These are phyloP conservation scores for Tuber microsphaerosporum DNA, from an alignment of 495 filamentous ascomycete species.

Conservation along the genomic window DNA sequence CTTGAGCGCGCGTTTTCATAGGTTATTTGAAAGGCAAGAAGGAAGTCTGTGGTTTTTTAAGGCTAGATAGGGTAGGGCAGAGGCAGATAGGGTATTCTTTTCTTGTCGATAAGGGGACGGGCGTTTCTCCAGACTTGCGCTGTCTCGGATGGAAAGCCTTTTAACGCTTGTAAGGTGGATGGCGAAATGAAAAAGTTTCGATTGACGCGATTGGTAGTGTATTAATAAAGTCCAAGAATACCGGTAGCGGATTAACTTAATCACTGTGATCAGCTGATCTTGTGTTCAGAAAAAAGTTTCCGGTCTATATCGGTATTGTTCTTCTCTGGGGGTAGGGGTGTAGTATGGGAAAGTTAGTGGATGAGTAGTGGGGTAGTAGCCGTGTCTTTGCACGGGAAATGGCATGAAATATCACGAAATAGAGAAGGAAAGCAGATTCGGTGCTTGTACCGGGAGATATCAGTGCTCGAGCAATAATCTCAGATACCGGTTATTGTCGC, in stretches of 20 bases:
- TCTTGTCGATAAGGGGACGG: constrained; percentile 28
- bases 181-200: constrained; percentile 27
- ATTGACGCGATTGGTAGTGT: constrained; percentile 31
- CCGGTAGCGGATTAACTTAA: background rate
- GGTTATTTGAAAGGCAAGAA: background rate
- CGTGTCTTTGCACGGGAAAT: constrained; percentile 5
- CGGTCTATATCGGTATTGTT: background rate
- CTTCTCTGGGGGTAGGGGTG: background rate
- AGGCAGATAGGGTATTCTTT: constrained; percentile 20
- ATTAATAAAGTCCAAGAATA: background rate
- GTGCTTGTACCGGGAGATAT: background rate
- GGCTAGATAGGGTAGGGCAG: constrained; percentile 8
- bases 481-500: background rate
- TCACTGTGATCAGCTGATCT: background rate
- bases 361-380: background rate
- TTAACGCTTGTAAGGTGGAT: constrained; percentile 26
- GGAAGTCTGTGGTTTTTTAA: background rate
- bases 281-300: background rate
- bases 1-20: background rate
- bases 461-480: background rate
- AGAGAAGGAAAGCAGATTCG: constrained; percentile 13
- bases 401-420: constrained; percentile 13
- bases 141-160: constrained; percentile 30
- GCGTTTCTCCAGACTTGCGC: constrained; percentile 28
- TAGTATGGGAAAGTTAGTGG: background rate